A percentile compares a stretch with the other conserved stretches of the same genome.
Conservation (phyloP, 1,284 basidiomycete genomes). For the Trametes pubescens region DNA sequence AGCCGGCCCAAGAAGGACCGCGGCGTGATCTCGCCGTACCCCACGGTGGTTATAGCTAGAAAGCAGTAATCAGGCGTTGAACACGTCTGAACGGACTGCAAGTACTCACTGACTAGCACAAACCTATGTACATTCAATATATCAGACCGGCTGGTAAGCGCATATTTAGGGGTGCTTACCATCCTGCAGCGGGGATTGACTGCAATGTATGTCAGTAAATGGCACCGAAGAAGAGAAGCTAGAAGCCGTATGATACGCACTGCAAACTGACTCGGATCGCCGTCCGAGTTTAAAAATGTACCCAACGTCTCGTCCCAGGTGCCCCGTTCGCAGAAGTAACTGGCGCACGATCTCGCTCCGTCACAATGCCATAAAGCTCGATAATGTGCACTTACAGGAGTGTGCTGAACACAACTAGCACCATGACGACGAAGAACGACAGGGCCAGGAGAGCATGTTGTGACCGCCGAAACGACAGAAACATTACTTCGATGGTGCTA, state of each 20-base stretch:
- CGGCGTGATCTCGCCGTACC: slow-evolving; percentile 90
- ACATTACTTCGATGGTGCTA: slow-evolving; percentile 94
- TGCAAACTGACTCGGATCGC: slow-evolving; percentile 80
- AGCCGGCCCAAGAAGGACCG: slow-evolving; percentile 84
- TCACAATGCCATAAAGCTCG: no score
- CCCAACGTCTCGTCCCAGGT: slow-evolving; percentile 84
- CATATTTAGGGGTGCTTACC: slow-evolving; percentile 49
- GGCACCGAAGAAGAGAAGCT: background rate
- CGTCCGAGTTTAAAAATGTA: slow-evolving; percentile 85
- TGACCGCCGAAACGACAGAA: slow-evolving; percentile 83
- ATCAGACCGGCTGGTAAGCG: background rate
- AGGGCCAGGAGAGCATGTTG: slow-evolving; percentile 88
- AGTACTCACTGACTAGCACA: slow-evolving; percentile 64
- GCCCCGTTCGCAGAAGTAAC: slow-evolving; percentile 89
- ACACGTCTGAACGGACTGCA: background rate
- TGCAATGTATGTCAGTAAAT: slow-evolving; percentile 37
- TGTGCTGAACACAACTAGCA: slow-evolving; percentile 87
- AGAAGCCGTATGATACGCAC: slow-evolving; percentile 46
- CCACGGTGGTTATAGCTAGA: slow-evolving; percentile 82
- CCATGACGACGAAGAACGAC: slow-evolving; percentile 89
- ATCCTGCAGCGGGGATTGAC: slow-evolving; percentile 82
- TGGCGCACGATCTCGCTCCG: slow-evolving; percentile 37
- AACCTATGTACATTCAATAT: slow-evolving; percentile 45
- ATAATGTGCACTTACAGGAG: slow-evolving; percentile 63
- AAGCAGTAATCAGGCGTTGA: slow-evolving; percentile 1